Percentiles rank a stretch among this genome's conserved stretches.
phyloP scores from a whole-genome alignment of 371 early-diverging fungal species.

The Mucor piriformis region DNA sequence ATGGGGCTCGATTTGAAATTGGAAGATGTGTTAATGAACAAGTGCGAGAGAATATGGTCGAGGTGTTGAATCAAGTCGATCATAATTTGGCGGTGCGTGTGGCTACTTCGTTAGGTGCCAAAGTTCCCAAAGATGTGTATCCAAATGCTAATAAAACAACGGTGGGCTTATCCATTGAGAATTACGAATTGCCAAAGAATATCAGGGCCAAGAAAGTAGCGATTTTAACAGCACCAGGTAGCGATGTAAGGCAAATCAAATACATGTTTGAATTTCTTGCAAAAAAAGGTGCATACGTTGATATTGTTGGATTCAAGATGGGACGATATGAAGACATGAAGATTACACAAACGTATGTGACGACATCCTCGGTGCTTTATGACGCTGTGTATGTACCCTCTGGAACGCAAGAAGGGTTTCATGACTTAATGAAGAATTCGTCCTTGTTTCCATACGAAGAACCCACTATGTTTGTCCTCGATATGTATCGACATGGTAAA shows the following conservation, averaged over 20 bases:
- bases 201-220: constrained; percentile 41
- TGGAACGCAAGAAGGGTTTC: constrained; percentile 24
- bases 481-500: constrained; percentile 46
- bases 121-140: constrained; percentile 24
- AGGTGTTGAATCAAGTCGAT: constrained; percentile 44
- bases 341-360: constrained; percentile 33
- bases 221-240: constrained; percentile 42
- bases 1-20: constrained; percentile 49
- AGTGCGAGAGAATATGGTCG: constrained; percentile 43
- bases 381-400: constrained; percentile 50
- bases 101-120: constrained; percentile 37
- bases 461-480: constrained; percentile 35
- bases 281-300: constrained; percentile 35
- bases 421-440: constrained; percentile 12
- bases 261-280: constrained; percentile 30
- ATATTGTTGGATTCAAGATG: constrained; percentile 30
- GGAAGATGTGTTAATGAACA: constrained; percentile 32
- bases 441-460: constrained; percentile 39
- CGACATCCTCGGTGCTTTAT: constrained; percentile 38
- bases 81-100: constrained; percentile 46
- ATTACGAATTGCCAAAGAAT: constrained; percentile 31
- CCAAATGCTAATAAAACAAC: constrained; percentile 29
- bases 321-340: constrained; percentile 30
- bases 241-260: constrained; percentile 23
- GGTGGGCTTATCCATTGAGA: constrained; percentile 35